Evolutionary conservation across 2,329 filamentous ascomycete species (phyloP).

Genomic region (Cladosporium oxysporum): DNA sequence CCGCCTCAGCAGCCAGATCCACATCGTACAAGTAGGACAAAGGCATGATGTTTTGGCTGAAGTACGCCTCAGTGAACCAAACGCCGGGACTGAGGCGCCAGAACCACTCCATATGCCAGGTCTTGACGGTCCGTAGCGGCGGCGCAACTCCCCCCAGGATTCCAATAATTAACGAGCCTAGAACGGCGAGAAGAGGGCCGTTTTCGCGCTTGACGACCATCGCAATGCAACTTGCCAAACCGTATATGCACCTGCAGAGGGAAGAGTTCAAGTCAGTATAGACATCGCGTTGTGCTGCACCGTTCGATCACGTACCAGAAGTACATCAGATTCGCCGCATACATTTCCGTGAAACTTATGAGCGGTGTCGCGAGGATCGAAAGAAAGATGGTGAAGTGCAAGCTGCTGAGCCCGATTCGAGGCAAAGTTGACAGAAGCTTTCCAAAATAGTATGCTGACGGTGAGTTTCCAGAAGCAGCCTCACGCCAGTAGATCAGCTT

Average conservation of each 20-base stretch:
- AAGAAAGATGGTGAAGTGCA: slow-evolving; percentile 58
- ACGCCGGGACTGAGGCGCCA: slow-evolving; percentile 57
- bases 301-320: slow-evolving; percentile 45
- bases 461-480: no score
- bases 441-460: no score
- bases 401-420: slow-evolving; percentile 52
- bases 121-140: slow-evolving; percentile 49
- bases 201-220: slow-evolving; percentile 60
- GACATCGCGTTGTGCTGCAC: no score
- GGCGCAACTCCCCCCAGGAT: slow-evolving; percentile 58
- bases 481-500: slow-evolving; percentile 58
- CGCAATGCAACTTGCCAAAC: slow-evolving; percentile 54
- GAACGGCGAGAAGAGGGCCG: slow-evolving; percentile 58
- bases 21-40: slow-evolving; percentile 55
- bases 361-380: slow-evolving; percentile 53
- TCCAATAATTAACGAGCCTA: slow-evolving; percentile 56
- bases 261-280: no score
- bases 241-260: slow-evolving; percentile 51
- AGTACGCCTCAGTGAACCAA: slow-evolving; percentile 60
- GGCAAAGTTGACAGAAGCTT: slow-evolving; percentile 56
- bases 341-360: slow-evolving; percentile 53
- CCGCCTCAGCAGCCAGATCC: slow-evolving; percentile 45
- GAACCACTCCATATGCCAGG: slow-evolving; percentile 57
- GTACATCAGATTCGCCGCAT: slow-evolving; percentile 55
- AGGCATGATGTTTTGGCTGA: slow-evolving; percentile 53